phyloP scores from a whole-genome alignment of 1,139 yeast genomes.

The Pichia sp. region DNA sequence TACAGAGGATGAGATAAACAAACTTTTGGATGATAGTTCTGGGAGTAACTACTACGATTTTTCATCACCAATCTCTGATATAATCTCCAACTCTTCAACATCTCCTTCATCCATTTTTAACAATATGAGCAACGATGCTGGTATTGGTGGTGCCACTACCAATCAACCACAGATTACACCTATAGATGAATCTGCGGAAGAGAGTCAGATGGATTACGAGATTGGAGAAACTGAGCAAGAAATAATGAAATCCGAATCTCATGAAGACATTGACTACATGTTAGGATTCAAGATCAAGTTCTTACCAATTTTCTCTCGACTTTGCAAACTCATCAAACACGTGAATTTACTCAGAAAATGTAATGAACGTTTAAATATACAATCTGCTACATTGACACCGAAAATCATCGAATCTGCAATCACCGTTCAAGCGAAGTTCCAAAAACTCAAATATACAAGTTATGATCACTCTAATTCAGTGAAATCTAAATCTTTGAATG shows the following conservation, averaged over 20 bases:
- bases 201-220: constrained; percentile 23
- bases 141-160: not conserved
- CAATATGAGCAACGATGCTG: not conserved
- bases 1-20: constrained; percentile 18
- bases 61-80: constrained; percentile 11
- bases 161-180: constrained; percentile 1
- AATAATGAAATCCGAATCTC: constrained; percentile 20
- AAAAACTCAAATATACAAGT: constrained; percentile 23
- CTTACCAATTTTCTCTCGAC: constrained; percentile 42
- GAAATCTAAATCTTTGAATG: constrained; percentile 15
- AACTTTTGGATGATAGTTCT: constrained; percentile 10
- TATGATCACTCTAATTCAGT: constrained; percentile 13
- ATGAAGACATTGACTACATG: constrained; percentile 46
- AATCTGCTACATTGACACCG: constrained; percentile 25
- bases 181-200: constrained; percentile 10
- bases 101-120: not conserved
- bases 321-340: constrained; percentile 38
- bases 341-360: constrained; percentile 25
- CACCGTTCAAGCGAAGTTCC: constrained; percentile 37
- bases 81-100: constrained; percentile 4
- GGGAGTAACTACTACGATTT: constrained; percentile 2
- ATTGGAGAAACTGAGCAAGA: constrained; percentile 13
- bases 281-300: constrained; percentile 53
- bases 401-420: constrained; percentile 37
- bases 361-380: constrained; percentile 10